These are phyloP conservation scores for Ceratocystis smalleyi DNA, from an alignment of 2,329 filamentous ascomycete species.

Conservation along the genomic window DNA sequence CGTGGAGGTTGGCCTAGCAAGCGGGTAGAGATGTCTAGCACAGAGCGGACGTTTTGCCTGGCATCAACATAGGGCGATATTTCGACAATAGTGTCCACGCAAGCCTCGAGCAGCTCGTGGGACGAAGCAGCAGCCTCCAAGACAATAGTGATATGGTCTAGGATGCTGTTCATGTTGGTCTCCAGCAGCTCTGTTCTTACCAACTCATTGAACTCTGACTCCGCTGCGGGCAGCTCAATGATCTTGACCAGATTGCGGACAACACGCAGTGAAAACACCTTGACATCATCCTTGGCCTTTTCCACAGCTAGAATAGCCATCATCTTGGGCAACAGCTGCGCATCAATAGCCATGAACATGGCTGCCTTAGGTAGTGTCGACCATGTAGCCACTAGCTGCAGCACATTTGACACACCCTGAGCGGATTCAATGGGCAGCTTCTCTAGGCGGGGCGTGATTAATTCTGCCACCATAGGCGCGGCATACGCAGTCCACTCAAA, in stretches of 20 bases:
- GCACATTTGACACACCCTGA: conserved; percentile 70
- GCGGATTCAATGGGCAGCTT: conserved; percentile 73
- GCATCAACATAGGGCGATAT: conserved; percentile 55
- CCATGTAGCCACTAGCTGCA: conserved; percentile 72
- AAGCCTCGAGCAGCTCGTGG: conserved; percentile 62
- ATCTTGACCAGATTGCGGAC: conserved; percentile 52
- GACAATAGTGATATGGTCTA: conserved; percentile 52
- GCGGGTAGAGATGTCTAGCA: conserved; percentile 67
- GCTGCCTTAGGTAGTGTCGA: conserved; percentile 51
- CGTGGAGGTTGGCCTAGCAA: conserved; percentile 73
- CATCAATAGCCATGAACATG: conserved; percentile 46
- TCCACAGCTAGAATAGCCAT: conserved; percentile 55
- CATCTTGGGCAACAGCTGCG: conserved; percentile 52
- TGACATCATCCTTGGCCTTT: conserved; percentile 75
- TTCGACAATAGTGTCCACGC: conserved; percentile 63
- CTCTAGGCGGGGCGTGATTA: conserved; percentile 61
- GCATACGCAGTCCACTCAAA: conserved; percentile 62
- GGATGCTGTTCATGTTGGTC: conserved; percentile 42
- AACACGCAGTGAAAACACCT: conserved; percentile 63
- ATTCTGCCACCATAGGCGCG: conserved; percentile 52
- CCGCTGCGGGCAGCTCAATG: conserved; percentile 37
- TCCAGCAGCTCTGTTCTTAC: conserved; percentile 42
- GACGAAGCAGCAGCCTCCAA: conserved; percentile 46
- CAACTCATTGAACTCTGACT: conserved; percentile 41
- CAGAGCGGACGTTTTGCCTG: conserved; percentile 53